Evolutionary conservation across 2,329 filamentous ascomycete species (phyloP), one percentile per base, ranked within the genome.

Genomic region (Apiospora malaysiana): DNA sequence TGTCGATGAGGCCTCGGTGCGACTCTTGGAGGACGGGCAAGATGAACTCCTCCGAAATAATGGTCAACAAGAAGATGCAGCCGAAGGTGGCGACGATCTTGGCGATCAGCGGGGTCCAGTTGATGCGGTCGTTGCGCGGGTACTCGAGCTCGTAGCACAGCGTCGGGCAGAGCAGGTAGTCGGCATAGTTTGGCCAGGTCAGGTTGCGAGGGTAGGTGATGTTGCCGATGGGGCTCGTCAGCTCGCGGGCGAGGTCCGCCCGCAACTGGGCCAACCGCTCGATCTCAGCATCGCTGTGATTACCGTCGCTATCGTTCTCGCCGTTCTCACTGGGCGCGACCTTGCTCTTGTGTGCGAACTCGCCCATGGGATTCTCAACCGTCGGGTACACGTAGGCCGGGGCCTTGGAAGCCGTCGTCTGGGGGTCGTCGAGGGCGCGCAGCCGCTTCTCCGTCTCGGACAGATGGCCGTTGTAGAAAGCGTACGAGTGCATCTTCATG

Each of bases 401-500:
- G 4, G 87, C 88, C 75, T 90, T 89, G 68, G 91, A 91, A 5
- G 89, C 88, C 5, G 88, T 90, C n/a, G 89, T 87, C 56, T n/a
- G 4, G 1, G 94, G 94, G 70, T 89, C 83, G 81, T 99, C 96
- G 45, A 99, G 90, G 51, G 90, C 90, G 70, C 89, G 89, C 16
- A 99, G 86, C 14, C 94, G 91, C 78, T 92, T 91, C 80, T 97
- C 90, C 0, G 94, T 97, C 80, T 96, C 94, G 75, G 92, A 93
- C 21, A 99, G 86, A 81, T 99, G 96, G 14, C 96, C 96, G 77
- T 98, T 98, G 85, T 99, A 99, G 81, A 98, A 99, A 32, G 94
- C 93, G 79, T 97, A 99, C 7, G 95, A 98, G 81, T 99, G 96
- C 90, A 98, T 96, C 86, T 99, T 99, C 96, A 99, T 99, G 68